Evolutionary conservation across 225 moss, liverwort and hornwort genomes (phyloP), one percentile per base, ranked within the genome.

Genomic region (Marchantia polymorpha): DNA sequence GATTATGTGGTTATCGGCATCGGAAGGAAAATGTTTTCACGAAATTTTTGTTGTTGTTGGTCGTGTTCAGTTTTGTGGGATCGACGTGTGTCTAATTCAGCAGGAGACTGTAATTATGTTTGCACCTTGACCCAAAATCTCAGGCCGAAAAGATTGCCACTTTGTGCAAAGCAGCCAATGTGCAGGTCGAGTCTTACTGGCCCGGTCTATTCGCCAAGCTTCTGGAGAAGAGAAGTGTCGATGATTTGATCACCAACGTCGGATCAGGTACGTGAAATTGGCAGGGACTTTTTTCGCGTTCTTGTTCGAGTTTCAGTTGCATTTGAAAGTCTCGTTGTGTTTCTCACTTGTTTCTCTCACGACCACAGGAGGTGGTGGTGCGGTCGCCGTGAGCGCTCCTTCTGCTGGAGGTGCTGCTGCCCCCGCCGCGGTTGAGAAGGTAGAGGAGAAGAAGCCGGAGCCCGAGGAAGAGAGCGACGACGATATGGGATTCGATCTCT

Each of bases 241-340:
- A 94, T 39, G 92, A 91, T 47, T 84, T 94, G 14, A 91, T 94
- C 83, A 94, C 94, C 75, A 94, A 91, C 53, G 86, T 92, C 61
- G 94, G 91, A 58, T 80, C 91, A 77, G 92, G 94, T 94, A 74
- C 78, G 85, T 79, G 39, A n/a, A n/a, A 39, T 23, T n/a, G 8
- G 20, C 8, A 7, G 10, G 9, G 9, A 22, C 23, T 70, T 70
- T 29, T 27, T 70, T 70, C 12, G n/a, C n/a, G n/a, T n/a, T n/a
- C n/a, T 2, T 19, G 56, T 56, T 0, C 56, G 56, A 56, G 4
- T 1, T 1, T 6, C 13, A 56, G 56, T 2, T 56, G 14, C 14
- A 56, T 6, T 56, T 3, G 13, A 19, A 56, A 13, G 14, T 56
- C 56, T 3, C 56, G 14, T 1, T 56, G 13, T 19, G 9, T 56